These are phyloP conservation scores for Lumnitzera littorea DNA, from an alignment of 345 rosid genomes.

Conservation along the genomic window DNA sequence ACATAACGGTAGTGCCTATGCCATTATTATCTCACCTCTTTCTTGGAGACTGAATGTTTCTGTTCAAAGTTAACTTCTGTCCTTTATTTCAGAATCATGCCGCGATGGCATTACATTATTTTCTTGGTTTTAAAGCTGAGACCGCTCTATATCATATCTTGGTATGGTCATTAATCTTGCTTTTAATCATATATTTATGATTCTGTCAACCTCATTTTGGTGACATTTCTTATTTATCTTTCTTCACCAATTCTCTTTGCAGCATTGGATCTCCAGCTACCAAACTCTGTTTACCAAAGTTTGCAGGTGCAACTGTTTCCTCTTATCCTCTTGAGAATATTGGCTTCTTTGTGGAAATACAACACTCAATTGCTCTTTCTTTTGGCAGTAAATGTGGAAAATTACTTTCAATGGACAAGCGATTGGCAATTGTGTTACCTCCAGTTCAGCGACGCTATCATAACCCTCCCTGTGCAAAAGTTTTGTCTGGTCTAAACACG, in stretches of 20 bases:
- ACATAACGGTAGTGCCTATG: constrained; percentile 49
- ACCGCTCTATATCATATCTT: constrained; percentile 57
- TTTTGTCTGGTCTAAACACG: constrained; percentile 6
- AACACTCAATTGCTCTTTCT: background rate
- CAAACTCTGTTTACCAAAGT: constrained; percentile 59
- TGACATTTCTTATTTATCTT: constrained; percentile 8
- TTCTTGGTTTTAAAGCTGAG: constrained; percentile 48
- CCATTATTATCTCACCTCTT: background rate
- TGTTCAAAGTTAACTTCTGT: constrained; percentile 9
- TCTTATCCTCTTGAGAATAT: background rate
- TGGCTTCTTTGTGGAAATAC: background rate
- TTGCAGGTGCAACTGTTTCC: constrained; percentile 47
- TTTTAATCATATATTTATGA: background rate
- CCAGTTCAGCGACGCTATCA: constrained; percentile 44
- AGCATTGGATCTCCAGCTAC: constrained; percentile 87
- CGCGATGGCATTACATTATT: constrained; percentile 62
- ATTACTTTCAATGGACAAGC: constrained; percentile 64
- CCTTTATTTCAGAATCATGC: constrained; percentile 65
- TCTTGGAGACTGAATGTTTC: constrained; percentile 5
- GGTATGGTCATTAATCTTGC: constrained; percentile 31
- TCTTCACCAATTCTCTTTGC: constrained; percentile 7
- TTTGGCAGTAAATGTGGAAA: constrained; percentile 63
- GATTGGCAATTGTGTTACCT: constrained; percentile 48
- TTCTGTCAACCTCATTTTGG: constrained; percentile 1
- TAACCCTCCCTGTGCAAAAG: constrained; percentile 16